phyloP scores from a whole-genome alignment of 2,329 filamentous ascomycete genomes.

The Claviceps africana region DNA sequence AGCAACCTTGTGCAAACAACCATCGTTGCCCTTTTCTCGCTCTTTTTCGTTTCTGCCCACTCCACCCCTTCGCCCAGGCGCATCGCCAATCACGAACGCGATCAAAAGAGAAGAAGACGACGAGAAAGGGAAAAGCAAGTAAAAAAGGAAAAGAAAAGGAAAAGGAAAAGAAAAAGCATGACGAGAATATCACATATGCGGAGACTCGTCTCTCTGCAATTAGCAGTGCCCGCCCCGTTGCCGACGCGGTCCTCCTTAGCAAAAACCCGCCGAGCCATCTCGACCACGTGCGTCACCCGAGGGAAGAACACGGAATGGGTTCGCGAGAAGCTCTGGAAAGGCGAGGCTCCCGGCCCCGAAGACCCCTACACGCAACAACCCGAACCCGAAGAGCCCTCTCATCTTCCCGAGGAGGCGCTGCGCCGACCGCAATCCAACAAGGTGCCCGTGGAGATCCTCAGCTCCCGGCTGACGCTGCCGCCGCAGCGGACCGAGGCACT shows the following conservation, averaged over 20 bases:
- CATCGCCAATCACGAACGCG: neutral
- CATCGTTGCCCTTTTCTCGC: neutral
- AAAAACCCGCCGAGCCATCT: constrained; percentile 16
- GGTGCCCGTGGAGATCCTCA: constrained; percentile 14
- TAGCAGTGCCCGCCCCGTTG: constrained; percentile 11
- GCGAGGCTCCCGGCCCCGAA: constrained; percentile 23
- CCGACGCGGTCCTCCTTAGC: constrained; percentile 15
- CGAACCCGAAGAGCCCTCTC: constrained; percentile 15
- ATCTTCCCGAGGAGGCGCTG: constrained; percentile 19
- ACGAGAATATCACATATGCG: constrained; percentile 27
- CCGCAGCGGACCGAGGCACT: constrained; percentile 20
- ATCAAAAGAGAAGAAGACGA: neutral
- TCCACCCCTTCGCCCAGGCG: neutral
- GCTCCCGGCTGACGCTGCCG: constrained; percentile 20
- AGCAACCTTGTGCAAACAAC: neutral
- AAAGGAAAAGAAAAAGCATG: constrained; percentile 17
- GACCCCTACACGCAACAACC: constrained; percentile 24
- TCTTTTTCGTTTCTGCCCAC: too few species aligned
- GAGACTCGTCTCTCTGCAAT: constrained; percentile 19
- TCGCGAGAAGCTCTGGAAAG: constrained; percentile 27
- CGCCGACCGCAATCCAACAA: constrained; percentile 10
- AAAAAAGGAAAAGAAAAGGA: neutral
- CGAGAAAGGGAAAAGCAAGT: neutral
- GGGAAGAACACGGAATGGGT: constrained; percentile 24
- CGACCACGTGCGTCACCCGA: constrained; percentile 19